These are phyloP conservation scores for Phyllosticta paracitricarpa DNA, from an alignment of 2,329 filamentous ascomycete species.

Conservation along the genomic window DNA sequence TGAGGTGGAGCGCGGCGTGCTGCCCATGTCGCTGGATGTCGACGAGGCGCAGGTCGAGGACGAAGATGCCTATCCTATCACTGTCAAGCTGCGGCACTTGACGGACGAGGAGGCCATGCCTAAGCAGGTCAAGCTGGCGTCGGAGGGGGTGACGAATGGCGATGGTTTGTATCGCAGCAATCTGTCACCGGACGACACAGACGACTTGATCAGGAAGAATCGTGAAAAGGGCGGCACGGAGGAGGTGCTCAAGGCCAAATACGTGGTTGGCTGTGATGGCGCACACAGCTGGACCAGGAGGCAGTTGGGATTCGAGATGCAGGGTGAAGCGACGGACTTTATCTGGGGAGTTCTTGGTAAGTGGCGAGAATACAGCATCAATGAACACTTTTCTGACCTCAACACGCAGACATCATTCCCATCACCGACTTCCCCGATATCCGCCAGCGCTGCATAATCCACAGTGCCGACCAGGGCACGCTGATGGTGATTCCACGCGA, in stretches of 20 bases:
- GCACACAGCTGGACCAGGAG: conserved; percentile 56
- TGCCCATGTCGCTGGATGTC: conserved; percentile 47
- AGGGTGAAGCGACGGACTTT: conserved; percentile 46
- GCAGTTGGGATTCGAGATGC: conserved; percentile 46
- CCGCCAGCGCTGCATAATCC: conserved; percentile 48
- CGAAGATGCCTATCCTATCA: conserved; percentile 48
- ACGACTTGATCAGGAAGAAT: conserved; percentile 39
- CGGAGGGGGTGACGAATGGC: conserved; percentile 14
- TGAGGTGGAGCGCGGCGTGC: conserved; percentile 44
- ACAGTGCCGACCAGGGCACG: conserved; percentile 45
- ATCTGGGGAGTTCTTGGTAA: conserved; percentile 43
- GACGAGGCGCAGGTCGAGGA: conserved; percentile 43
- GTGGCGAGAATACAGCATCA: not conserved
- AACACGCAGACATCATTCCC: conserved; percentile 37
- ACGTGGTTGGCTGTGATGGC: conserved; percentile 59
- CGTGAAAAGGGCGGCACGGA: conserved; percentile 23
- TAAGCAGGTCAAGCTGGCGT: conserved; percentile 21
- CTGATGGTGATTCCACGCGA: conserved; percentile 58
- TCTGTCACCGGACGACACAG: conserved; percentile 46
- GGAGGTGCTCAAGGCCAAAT: conserved; percentile 47
- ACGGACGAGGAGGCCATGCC: conserved; percentile 49
- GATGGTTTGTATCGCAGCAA: conserved; percentile 54
- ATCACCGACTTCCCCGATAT: conserved; percentile 52
- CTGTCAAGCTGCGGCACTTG: conserved; percentile 47
- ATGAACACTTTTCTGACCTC: conserved; percentile 14